Evolutionary conservation across 768 basidiomycete genomes (phyloP), one percentile per base, ranked within the genome.

Genomic region (Termitomyces sp.): DNA sequence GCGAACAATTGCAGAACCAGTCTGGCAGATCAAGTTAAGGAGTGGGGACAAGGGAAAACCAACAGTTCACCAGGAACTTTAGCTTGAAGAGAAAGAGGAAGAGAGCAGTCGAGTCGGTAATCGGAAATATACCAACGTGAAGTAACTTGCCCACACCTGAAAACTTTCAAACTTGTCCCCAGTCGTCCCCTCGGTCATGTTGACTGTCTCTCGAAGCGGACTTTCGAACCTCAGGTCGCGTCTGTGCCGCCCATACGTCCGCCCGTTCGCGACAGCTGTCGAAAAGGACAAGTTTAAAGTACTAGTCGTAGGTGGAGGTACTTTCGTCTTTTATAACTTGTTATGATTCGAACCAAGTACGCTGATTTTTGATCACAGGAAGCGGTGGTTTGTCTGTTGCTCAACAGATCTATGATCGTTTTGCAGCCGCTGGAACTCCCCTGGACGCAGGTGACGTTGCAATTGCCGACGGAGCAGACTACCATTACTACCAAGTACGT

Each of bases 271-370:
- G 59, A 76, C 77, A 12, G 63, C 66, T 17, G 60, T 69, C 26
- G 66, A 71, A 19, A 76, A 73, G 59, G 73, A 79, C 60, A 88
- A 84, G 63, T 91, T 81, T 74, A 94, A 89, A 71, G 76, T 98
- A 34, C 72, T 98, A 26, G 83, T 98, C 41, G 75, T 98, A 21
- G 96, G 96, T 51, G 94, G 79, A 69, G 96, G 96, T 85, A 65
- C 61, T 81, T 72, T 58, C 8, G 55, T 54, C 45, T 34, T 35
- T 30, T 40, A 54, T 53, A 30, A 35, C 12, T 32, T 45, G 17
- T 5, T 34, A 28, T 28, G 28, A 32, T 37, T 52, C 42, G 42
- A 34, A 30, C 21, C n/a, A 41, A 19, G 11, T 34, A 32, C 26
- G 40, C 46, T 58, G 22, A 60, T 45, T 54, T n/a, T 45, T 12